A percentile compares a stretch with the other conserved stretches of the same genome.
Evolutionary conservation across 2,329 filamentous ascomycete genomes (phyloP).

Genomic region (Lecanicillium sp.): DNA sequence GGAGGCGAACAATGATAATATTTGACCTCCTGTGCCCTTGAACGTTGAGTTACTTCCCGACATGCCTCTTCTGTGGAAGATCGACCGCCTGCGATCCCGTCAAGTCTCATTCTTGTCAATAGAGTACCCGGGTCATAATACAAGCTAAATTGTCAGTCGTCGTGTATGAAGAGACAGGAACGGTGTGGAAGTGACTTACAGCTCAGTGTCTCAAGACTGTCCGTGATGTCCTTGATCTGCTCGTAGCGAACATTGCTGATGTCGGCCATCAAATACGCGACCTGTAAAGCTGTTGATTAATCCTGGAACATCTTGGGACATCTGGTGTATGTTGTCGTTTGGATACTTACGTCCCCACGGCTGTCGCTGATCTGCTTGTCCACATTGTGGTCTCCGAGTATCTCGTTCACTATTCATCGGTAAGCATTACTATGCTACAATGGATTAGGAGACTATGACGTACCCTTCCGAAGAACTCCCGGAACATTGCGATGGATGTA

Average conservation of each 20-base stretch:
- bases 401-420: conserved; percentile 75
- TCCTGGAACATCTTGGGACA: background rate
- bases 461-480: conserved; percentile 81
- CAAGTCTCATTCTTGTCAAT: no score
- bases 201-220: conserved; percentile 71
- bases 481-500: conserved; percentile 97
- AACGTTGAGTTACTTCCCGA: no score
- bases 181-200: conserved; percentile 49
- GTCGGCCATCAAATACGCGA: conserved; percentile 97
- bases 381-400: conserved; percentile 91
- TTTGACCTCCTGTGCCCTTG: no score
- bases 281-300: conserved; percentile 33
- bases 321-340: background rate
- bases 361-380: conserved; percentile 98
- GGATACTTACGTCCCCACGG: conserved; percentile 66
- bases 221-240: conserved; percentile 81
- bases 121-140: conserved; percentile 42
- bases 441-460: conserved; percentile 16
- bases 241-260: conserved; percentile 76
- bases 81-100: no score
- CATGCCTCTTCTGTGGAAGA: no score
- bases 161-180: background rate
- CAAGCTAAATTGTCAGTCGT: conserved; percentile 29
- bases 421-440: no score
- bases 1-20: no score